Base-by-base conservation (phyloP, 129 eudicot species). In the Arctium minus region DNA sequence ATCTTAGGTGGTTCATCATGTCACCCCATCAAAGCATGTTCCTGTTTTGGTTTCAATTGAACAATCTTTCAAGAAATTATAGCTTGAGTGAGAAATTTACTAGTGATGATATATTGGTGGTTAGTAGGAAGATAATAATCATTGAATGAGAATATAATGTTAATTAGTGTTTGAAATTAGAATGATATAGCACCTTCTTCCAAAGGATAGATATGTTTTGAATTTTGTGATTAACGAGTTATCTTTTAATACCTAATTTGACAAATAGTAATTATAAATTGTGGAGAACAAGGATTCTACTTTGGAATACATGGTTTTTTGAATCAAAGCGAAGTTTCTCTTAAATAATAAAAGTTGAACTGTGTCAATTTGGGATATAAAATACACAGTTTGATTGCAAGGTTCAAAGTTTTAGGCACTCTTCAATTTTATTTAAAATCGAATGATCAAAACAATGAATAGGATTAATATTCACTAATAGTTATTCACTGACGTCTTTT, bases 51-150 rank as follows among this genome's bases (percentile, higher is more conserved):
- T 22, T 67, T 2, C 35, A 67, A 67, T 18, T 67, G 33, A 67
- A 9, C 71, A 22, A 13, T 35, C 60, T 72, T 56, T 81, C 13
- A 5, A 76, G 18, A 60, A 60, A 77, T 3, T 36, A 60, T 8
- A 39, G 17, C 17, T 77, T 4, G 22, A 35, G 64, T 56, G 70
- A 76, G 33, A 11, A 81, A 1, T 72, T 46, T 80, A 38, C 30
- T 48, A 80, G 83, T 71, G 60, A 35, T 71, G 50, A 70, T 37
- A 48, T 70, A n/a, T 17, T 70, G 82, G 39, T 78, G 74, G 82
- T 78, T 65, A 40, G 9, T 78, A 38, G 74, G 67, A 11, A 56
- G 2, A 27, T 7, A 38, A 27, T 39, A 38, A 62, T 38, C 33
- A 73, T 73, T 12, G 35, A 72, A 12, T 27, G 73, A 73, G 73